Conservation (phyloP, 78 protist species). For the Capsaspora owczarzaki region DNA sequence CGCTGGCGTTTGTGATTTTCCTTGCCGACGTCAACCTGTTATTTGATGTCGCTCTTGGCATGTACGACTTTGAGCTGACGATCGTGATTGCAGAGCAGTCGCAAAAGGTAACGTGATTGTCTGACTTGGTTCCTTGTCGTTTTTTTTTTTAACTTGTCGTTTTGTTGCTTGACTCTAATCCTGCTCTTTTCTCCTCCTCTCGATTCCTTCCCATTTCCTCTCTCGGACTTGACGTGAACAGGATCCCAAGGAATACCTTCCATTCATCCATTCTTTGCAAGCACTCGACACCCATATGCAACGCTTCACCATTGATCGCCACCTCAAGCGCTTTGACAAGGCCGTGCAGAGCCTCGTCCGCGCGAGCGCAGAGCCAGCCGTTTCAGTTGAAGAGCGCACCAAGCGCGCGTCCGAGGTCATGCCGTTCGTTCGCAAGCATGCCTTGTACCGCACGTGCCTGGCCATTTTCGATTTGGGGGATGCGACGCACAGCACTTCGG, state of each 20-base stretch:
- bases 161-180: background rate
- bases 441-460: background rate
- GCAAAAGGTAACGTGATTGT: constrained; percentile 10
- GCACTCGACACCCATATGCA: constrained; percentile 25
- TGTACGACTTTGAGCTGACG: constrained; percentile 69
- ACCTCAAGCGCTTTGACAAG: constrained; percentile 32
- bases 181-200: background rate
- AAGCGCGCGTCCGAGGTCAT: background rate
- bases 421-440: background rate
- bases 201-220: background rate
- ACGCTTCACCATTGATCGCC: constrained; percentile 48
- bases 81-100: constrained; percentile 69
- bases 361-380: too few species aligned
- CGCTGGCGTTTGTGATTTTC: constrained; percentile 45
- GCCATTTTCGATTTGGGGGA: background rate
- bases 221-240: constrained; percentile 38
- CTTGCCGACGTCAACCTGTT: constrained; percentile 63
- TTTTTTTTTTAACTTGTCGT: background rate
- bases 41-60: constrained; percentile 65
- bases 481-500: background rate
- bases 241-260: constrained; percentile 75
- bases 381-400: too few species aligned
- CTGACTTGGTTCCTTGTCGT: background rate
- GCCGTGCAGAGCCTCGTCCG: constrained; percentile 45
- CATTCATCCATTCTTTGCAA: constrained; percentile 49